Conservation (phyloP, 2,329 filamentous ascomycete species). For the Seiridium unicorne region DNA sequence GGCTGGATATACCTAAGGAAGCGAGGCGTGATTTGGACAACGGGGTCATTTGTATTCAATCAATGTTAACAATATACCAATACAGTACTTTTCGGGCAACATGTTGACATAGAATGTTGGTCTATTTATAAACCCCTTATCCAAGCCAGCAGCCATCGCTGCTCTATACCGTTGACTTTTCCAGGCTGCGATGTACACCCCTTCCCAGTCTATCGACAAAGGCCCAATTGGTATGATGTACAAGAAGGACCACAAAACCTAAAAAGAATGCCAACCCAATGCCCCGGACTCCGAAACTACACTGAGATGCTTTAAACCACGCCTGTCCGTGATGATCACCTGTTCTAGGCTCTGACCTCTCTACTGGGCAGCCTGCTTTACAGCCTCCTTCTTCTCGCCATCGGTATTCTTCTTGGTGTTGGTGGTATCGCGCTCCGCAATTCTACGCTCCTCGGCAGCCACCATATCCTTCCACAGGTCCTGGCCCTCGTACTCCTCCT, state of each 20-base stretch:
- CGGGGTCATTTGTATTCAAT: not conserved
- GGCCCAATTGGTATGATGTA: not conserved
- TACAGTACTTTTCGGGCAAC: not conserved
- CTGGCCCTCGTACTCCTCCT: slow-evolving; percentile 83
- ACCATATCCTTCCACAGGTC: slow-evolving; percentile 96
- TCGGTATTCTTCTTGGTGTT: not conserved
- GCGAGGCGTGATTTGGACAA: not conserved
- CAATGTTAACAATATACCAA: too few species aligned
- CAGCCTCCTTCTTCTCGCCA: not conserved
- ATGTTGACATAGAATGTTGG: not conserved
- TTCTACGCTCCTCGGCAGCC: slow-evolving; percentile 68
- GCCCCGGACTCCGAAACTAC: not conserved
- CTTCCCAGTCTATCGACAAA: not conserved
- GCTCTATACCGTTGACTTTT: not conserved
- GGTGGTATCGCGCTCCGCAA: slow-evolving; percentile 36
- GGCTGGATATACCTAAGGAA: slow-evolving; percentile 1
- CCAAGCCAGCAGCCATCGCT: not conserved
- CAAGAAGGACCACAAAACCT: not conserved
- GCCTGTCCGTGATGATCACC: not conserved
- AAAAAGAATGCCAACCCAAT: not conserved
- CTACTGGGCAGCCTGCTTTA: not conserved
- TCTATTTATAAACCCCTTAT: not conserved
- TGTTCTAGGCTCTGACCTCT: not conserved
- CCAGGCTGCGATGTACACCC: not conserved
- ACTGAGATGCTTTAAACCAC: not conserved